Percentiles rank a stretch among this genome's conserved stretches.
phyloP scores from a whole-genome alignment of 805 yeast species.

The Dipodascopsis tothii region DNA sequence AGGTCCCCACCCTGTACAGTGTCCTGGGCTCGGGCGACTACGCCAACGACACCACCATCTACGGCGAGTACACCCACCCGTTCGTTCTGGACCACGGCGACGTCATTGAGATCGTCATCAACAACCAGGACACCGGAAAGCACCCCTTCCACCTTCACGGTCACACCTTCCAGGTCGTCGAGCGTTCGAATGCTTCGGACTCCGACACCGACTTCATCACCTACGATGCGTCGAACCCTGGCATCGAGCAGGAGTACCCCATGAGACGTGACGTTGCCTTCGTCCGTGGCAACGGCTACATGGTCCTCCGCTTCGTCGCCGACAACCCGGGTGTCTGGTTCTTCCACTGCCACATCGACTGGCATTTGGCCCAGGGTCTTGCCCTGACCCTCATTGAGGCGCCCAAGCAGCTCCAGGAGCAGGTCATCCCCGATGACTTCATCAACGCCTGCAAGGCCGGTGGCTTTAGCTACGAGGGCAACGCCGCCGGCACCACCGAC shows the following conservation, averaged over 20 bases:
- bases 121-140: conserved; percentile 81
- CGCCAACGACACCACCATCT: conserved; percentile 53
- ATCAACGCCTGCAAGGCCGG: conserved; percentile 48
- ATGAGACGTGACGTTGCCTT: conserved; percentile 76
- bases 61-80: conserved; percentile 75
- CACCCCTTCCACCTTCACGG: conserved; percentile 99
- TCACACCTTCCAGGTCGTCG: conserved; percentile 74
- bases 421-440: conserved; percentile 57
- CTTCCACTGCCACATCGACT: conserved; percentile 98
- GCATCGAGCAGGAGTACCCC: conserved; percentile 62
- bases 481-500: conserved; percentile 81
- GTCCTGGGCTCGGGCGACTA: conserved; percentile 47
- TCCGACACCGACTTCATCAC: conserved; percentile 47
- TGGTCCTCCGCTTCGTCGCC: conserved; percentile 80
- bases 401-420: conserved; percentile 53
- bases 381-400: conserved; percentile 77
- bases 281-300: conserved; percentile 75
- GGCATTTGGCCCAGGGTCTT: conserved; percentile 95
- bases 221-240: conserved; percentile 47
- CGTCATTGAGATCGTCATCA: conserved; percentile 71
- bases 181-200: conserved; percentile 56
- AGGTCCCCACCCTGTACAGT: conserved; percentile 77
- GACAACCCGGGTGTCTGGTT: conserved; percentile 97
- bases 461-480: conserved; percentile 55
- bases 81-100: conserved; percentile 60